Evolutionary conservation across 768 basidiomycete genomes (phyloP), one percentile per base, ranked within the genome.

Genomic region (Mycena latifolia): DNA sequence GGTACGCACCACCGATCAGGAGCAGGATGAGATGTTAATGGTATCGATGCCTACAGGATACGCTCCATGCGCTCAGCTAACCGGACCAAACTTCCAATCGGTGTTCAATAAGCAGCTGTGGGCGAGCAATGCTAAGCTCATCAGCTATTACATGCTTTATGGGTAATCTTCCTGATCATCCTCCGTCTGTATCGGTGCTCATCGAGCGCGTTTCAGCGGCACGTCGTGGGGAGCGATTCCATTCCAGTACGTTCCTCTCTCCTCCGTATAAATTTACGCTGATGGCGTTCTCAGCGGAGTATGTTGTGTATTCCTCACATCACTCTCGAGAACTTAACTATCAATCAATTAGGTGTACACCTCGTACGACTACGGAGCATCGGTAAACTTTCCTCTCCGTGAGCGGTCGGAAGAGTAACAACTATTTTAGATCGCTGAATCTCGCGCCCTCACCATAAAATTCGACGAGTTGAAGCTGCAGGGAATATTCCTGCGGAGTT

Each of bases 181-280:
- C 11, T 43, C 39, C 24, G 14, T 8, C 6, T 64, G 33, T 45
- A 2, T 55, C 2, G 14, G 29, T 48, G 39, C 53, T 27, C 5
- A 64, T n/a, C 11, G n/a, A n/a, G n/a, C n/a, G n/a, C 5, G 53
- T 47, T 53, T 54, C 63, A 93, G 93, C 10, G 93, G 94, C 25
- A 95, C 94, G 0, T 93, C 91, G 15, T 95, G 93, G 92, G 94
- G 92, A 43, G 91, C 84, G 12, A 80, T 95, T 46, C 91, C 94
- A 1, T 92, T 88, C 80, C 93, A 87, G 17, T 91, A 89, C 11
- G 93, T 92, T 18, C 89, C 47, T 47, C 43, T 67, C 53, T 41
- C 14, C 35, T 41, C 56, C 24, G 11, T n/a, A 12, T 24, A 18
- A 28, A 5, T 24, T 14, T 9, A 51, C 35, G n/a, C 33, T 59